Evolutionary conservation across 2,329 filamentous ascomycete species (phyloP).

Genomic region (Nemania sp.): DNA sequence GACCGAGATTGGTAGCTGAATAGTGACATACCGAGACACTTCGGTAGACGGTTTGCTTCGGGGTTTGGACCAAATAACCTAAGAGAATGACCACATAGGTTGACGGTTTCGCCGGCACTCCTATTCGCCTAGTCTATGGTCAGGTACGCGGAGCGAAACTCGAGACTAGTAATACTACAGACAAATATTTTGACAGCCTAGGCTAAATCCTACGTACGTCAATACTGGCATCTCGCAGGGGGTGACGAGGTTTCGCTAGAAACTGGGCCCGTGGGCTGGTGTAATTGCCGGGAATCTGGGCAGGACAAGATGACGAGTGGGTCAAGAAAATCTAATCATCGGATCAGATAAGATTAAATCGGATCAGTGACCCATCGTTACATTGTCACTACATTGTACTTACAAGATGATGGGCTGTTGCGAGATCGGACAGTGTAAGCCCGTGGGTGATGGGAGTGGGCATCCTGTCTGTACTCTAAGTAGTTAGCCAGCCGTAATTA

Average conservation of each 20-base stretch:
- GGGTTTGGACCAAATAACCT: neutral
- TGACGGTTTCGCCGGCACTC: conserved; percentile 1
- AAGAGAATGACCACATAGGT: conserved; percentile 3
- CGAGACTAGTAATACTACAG: neutral
- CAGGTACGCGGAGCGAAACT: neutral
- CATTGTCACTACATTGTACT: conserved; percentile 22
- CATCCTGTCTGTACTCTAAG: conserved; percentile 16
- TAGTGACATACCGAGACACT: conserved; percentile 12
- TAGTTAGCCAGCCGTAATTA: conserved; percentile 5
- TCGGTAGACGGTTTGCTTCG: conserved; percentile 4
- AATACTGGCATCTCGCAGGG: neutral
- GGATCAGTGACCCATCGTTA: conserved; percentile 36
- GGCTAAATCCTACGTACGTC: conserved; percentile 1
- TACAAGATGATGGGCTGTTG: conserved; percentile 21
- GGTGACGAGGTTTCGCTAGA: conserved; percentile 8
- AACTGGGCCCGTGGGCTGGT: conserved; percentile 2
- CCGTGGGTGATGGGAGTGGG: neutral
- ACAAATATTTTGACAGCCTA: neutral
- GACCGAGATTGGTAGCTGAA: conserved; percentile 35
- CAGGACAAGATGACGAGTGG: conserved; percentile 35
- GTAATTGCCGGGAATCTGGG: conserved; percentile 3
- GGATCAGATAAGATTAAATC: conserved; percentile 51
- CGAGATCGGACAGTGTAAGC: conserved; percentile 45
- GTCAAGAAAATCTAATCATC: conserved; percentile 48
- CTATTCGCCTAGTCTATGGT: conserved; percentile 1